phyloP scores from a whole-genome alignment of 805 yeast genomes.

The Wickerhamomyces rabaulensis region DNA sequence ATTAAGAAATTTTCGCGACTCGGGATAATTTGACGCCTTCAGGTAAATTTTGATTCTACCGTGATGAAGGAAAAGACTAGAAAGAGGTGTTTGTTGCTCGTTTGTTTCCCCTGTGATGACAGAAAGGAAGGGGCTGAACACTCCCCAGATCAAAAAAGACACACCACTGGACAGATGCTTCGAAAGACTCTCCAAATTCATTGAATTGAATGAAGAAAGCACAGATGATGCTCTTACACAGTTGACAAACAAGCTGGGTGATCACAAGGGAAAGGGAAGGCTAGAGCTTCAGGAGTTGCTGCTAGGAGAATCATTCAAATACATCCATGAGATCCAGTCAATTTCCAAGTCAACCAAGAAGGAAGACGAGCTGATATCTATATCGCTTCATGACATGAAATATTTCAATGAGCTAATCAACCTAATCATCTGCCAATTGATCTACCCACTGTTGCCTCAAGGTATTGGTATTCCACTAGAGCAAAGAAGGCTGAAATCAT shows the following conservation, averaged over 20 bases:
- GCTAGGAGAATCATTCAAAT: constrained; percentile 5
- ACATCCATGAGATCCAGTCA: constrained; percentile 13
- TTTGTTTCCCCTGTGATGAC: neutral
- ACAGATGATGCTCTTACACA: constrained; percentile 12
- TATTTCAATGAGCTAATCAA: constrained; percentile 61
- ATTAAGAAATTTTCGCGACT: neutral
- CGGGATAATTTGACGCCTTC: too few species aligned
- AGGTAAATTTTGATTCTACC: neutral
- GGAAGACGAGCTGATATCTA: constrained; percentile 34
- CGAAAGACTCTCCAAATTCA: constrained; percentile 14
- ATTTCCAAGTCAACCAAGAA: constrained; percentile 5
- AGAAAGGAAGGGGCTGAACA: constrained; percentile 18
- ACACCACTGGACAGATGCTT: constrained; percentile 31
- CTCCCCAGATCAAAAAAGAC: constrained; percentile 27
- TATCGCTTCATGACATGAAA: constrained; percentile 83
- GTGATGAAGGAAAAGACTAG: neutral
- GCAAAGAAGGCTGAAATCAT: constrained; percentile 49
- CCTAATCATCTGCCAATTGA: constrained; percentile 62
- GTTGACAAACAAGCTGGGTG: constrained; percentile 1
- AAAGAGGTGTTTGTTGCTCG: too few species aligned
- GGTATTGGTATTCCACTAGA: constrained; percentile 62
- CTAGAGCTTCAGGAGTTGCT: neutral
- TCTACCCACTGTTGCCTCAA: constrained; percentile 55
- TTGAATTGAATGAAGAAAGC: constrained; percentile 16
- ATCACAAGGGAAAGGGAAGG: neutral